Evolutionary conservation across 306 rosid genomes (phyloP).

Genomic region (cucumber (Cucumis sativus)): DNA sequence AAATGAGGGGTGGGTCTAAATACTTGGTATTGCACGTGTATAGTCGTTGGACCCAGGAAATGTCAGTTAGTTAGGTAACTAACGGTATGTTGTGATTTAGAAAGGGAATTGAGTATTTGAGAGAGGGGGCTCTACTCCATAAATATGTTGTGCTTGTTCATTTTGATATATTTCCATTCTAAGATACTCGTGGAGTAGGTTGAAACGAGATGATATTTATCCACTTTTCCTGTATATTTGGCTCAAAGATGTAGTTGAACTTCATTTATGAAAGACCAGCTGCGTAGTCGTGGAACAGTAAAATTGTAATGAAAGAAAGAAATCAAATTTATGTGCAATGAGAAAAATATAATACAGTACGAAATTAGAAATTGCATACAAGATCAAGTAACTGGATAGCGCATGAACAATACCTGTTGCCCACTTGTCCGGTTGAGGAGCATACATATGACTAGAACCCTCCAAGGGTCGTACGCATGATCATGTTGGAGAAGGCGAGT

Average conservation of each 20-base stretch:
- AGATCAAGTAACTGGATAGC: background rate
- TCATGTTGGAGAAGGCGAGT: constrained; percentile 48
- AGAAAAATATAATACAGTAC: background rate
- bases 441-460: constrained; percentile 58
- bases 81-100: background rate
- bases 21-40: background rate
- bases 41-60: background rate
- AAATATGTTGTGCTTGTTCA: too few species aligned
- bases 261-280: background rate
- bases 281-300: background rate
- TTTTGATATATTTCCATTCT: too few species aligned
- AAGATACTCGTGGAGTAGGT: background rate
- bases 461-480: constrained; percentile 65
- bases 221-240: background rate
- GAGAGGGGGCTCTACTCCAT: background rate
- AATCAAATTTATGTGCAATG: background rate
- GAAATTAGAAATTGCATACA: background rate
- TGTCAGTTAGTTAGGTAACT: background rate
- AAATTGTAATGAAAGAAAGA: background rate
- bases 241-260: background rate
- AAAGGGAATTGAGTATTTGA: background rate
- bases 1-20: background rate
- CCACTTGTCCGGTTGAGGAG: constrained; percentile 53
- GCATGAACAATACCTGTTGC: constrained; percentile 24
- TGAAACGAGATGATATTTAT: background rate